phyloP scores from a whole-genome alignment of 805 yeast species.

The Hanseniaspora hatyaiensis region DNA sequence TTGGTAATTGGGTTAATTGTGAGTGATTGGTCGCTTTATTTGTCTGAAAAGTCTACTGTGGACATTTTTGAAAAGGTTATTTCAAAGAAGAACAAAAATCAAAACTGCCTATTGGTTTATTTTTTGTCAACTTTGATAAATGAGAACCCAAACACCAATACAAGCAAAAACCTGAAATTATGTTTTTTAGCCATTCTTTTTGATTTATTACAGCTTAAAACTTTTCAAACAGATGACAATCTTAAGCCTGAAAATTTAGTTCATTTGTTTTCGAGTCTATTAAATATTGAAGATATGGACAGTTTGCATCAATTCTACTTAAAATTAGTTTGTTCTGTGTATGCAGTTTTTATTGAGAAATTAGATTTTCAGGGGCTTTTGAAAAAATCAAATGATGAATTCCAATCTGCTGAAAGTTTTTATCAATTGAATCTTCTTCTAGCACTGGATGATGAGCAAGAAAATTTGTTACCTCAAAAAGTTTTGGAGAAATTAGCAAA shows the following conservation, averaged over 20 bases:
- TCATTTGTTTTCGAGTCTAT: not conserved
- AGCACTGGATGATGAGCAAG: not conserved
- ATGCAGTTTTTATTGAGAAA: not conserved
- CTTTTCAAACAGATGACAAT: not conserved
- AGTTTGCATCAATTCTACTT: not conserved
- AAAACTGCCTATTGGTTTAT: not conserved
- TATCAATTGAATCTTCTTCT: not conserved
- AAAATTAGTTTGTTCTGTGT: not conserved
- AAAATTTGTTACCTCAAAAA: too few relatives aligned
- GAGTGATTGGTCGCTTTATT: too few relatives aligned
- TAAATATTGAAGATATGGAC: not conserved
- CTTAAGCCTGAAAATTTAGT: not conserved
- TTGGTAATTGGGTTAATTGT: too few relatives aligned
- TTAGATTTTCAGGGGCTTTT: too few relatives aligned
- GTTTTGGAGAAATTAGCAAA: too few relatives aligned
- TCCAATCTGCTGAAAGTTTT: not conserved
- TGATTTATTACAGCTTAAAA: not conserved
- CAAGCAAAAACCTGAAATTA: not conserved
- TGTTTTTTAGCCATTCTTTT: constrained; percentile 1
- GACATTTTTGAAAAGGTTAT: too few relatives aligned
- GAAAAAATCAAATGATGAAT: not conserved
- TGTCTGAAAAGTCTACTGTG: too few relatives aligned
- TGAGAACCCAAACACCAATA: too few relatives aligned
- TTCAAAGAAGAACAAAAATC: not conserved
- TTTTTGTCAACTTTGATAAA: not conserved